Evolutionary conservation across 345 rosid species (phyloP).

Genomic region (Pseudoturritis turrita): DNA sequence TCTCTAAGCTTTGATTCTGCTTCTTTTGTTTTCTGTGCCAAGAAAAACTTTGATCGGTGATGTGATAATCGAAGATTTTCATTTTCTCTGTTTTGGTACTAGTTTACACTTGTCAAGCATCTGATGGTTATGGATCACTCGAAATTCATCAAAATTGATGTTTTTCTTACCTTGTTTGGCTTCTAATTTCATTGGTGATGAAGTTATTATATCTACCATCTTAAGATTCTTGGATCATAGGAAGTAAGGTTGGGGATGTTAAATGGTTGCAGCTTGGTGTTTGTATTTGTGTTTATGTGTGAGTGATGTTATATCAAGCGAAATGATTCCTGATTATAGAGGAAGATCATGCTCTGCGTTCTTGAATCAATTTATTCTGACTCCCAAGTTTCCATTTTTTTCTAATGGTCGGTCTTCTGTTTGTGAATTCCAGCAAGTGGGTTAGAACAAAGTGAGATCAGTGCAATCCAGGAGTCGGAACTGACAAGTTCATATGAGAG

Average conservation of each 20-base stretch:
- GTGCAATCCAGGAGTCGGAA: slow-evolving; percentile 24
- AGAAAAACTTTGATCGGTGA: neutral
- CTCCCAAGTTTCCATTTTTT: neutral
- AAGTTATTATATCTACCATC: neutral
- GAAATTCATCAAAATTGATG: neutral
- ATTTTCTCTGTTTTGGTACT: neutral
- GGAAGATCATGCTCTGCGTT: no score
- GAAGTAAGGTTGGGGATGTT: neutral
- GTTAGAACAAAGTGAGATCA: slow-evolving; percentile 29
- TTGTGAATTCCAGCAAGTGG: slow-evolving; percentile 21
- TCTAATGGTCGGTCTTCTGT: neutral
- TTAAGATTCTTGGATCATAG: neutral
- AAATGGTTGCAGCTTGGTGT: neutral
- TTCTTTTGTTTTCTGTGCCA: neutral
- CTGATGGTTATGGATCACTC: neutral
- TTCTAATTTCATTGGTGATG: neutral
- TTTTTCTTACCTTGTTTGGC: neutral
- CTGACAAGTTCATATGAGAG: slow-evolving; percentile 7
- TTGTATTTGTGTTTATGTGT: neutral
- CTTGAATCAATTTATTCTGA: neutral
- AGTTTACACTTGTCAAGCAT: neutral
- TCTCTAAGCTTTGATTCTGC: neutral
- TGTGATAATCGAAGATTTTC: neutral
- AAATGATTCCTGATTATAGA: neutral
- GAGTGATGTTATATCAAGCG: neutral